Evolutionary conservation across 2,329 filamentous ascomycete genomes (phyloP).

Genomic region (Botrytis medusae): DNA sequence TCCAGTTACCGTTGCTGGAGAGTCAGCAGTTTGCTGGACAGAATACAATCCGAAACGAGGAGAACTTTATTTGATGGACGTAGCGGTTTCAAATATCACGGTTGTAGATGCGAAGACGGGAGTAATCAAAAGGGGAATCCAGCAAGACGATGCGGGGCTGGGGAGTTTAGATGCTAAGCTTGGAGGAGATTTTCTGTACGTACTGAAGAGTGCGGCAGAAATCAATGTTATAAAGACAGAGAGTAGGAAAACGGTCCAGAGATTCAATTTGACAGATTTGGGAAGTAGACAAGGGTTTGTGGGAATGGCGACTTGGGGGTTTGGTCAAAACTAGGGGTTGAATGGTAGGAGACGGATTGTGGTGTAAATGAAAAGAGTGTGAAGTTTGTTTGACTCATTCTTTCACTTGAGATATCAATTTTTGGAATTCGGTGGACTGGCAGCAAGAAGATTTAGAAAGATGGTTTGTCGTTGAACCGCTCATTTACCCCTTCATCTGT

Average conservation of each 20-base stretch:
- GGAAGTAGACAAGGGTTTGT: constrained; percentile 25
- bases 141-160: constrained; percentile 2
- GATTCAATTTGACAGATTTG: constrained; percentile 25
- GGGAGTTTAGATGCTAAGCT: constrained; percentile 25
- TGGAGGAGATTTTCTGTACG: constrained; percentile 25
- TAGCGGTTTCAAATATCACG: constrained; percentile 19
- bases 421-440: neutral
- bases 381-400: no score
- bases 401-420: neutral
- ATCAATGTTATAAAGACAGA: constrained; percentile 22
- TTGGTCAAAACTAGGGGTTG: neutral
- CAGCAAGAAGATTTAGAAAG: neutral
- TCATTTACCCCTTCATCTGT: neutral
- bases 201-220: constrained; percentile 17
- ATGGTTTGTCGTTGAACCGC: neutral
- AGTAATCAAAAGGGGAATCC: constrained; percentile 14
- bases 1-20: constrained; percentile 17
- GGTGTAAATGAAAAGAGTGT: neutral
- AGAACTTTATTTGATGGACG: constrained; percentile 25
- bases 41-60: constrained; percentile 24
- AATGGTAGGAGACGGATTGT: neutral
- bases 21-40: constrained; percentile 28
- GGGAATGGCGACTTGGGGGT: constrained; percentile 27
- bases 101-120: constrained; percentile 24
- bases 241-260: constrained; percentile 19